Conservation (phyloP, 163 green algal genomes). For the Chlorella variabilis region DNA sequence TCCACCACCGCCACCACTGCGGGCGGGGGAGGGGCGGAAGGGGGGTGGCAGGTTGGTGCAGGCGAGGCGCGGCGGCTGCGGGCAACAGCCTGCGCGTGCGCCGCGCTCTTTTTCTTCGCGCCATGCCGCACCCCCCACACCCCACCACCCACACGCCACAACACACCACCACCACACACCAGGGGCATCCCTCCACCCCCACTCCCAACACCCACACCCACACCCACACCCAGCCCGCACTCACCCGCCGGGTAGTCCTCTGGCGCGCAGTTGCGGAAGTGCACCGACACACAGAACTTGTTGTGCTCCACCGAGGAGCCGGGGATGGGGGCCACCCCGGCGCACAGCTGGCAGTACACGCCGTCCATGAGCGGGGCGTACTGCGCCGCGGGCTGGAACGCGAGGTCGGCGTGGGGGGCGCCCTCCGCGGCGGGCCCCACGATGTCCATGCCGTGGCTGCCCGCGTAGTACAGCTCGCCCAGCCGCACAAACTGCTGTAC, state of each 20-base stretch:
- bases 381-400: constrained; percentile 83
- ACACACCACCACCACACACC: no score
- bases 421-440: constrained; percentile 65
- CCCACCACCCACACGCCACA: no score
- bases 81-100: no score
- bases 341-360: constrained; percentile 67
- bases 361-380: constrained; percentile 85
- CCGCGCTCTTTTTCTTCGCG: no score
- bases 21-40: constrained; percentile 3
- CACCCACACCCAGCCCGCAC: not conserved
- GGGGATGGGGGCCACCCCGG: constrained; percentile 62
- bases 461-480: constrained; percentile 96
- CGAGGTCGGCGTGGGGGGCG: constrained; percentile 7
- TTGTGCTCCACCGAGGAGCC: constrained; percentile 96
- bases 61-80: not conserved
- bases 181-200: no score
- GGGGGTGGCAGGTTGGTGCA: not conserved
- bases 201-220: no score
- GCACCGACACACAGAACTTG: constrained; percentile 94
- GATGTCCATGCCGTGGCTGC: constrained; percentile 98
- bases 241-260: constrained; percentile 62
- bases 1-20: constrained; percentile 62
- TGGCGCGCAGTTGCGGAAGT: constrained; percentile 90
- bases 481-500: constrained; percentile 96
- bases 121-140: no score